phyloP scores from a whole-genome alignment of 371 early-diverging fungal genomes.

The Massospora cicadina region DNA sequence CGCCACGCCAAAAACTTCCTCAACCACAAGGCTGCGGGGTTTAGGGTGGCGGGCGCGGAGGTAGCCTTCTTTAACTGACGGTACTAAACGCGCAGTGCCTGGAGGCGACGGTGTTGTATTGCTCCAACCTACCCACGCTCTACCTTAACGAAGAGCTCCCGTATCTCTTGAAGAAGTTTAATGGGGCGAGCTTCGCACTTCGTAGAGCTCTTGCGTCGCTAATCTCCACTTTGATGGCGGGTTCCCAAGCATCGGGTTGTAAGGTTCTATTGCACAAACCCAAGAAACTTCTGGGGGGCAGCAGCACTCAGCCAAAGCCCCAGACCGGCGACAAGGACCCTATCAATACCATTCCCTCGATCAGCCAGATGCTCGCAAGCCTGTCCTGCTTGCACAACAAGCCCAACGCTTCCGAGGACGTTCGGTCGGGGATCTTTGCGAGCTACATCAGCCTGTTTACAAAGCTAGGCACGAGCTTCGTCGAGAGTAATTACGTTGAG shows the following conservation, averaged over 20 bases:
- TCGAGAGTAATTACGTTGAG: conserved; percentile 8
- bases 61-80: neutral
- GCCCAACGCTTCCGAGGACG: conserved; percentile 1
- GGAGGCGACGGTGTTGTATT: conserved; percentile 4
- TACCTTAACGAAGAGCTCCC: conserved; percentile 9
- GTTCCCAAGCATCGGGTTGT: neutral
- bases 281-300: neutral
- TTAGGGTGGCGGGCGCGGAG: conserved; percentile 3
- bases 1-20: neutral
- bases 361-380: neutral
- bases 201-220: neutral
- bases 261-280: conserved; percentile 5
- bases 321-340: neutral
- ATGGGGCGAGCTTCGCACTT: neutral
- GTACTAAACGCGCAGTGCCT: neutral
- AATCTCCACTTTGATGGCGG: conserved; percentile 9
- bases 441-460: conserved; percentile 8
- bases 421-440: neutral
- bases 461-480: conserved; percentile 9
- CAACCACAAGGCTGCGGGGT: neutral
- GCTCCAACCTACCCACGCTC: neutral
- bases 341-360: neutral
- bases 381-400: neutral
- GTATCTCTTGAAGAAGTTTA: neutral
- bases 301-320: neutral